Base-by-base conservation (phyloP, 495 filamentous ascomycete genomes). In the Aspergillus baeticus region DNA sequence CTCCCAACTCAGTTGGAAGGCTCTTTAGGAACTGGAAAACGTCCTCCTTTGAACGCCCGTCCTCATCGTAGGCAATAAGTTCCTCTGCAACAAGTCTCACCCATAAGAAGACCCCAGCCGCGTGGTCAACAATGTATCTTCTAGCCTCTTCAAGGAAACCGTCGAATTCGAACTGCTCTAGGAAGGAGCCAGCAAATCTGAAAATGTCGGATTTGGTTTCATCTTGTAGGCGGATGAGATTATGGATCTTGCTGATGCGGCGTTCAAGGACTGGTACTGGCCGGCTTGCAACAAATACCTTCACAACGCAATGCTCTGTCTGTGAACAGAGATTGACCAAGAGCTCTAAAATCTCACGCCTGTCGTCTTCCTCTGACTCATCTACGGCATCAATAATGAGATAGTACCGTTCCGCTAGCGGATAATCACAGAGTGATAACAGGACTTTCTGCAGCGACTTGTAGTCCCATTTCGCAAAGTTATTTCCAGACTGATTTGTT, bases 211-310 rank as follows among this genome's bases (percentile, higher is more conserved):
- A n/a, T 11, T n/a, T 48, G 10, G 54, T 57, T 18, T 57, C 44
- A 21, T 57, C 44, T 15, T 57, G 54, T 3, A 57, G 31, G 1
- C 6, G 8, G 13, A 57, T 43, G 17, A 50, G 15, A 34, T 39
- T 22, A 31, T 57, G 54, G 6, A 20, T 18, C 5, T 33, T 3
- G 10, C 46, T 31, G 15, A 44, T 35, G 10, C 21, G 22, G 1
- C 41, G 7, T 15, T 14, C 31, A 11, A 43, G 17, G 10, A 7
- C 35, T 13, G 35, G 13, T 13, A n/a, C 15, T 37, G 54, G 54
- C 14, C 54, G 44, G 26, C 54, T 57, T 5, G 54, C 54, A 11
- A 57, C 21, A 42, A 57, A 57, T 0, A 57, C 36, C 21, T 50
- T 57, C 17, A 50, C 17, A 7, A 33, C 10, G 1, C 20, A 49